Conservation (phyloP, 805 yeast species). For the Starmerella ratchasimensis region DNA sequence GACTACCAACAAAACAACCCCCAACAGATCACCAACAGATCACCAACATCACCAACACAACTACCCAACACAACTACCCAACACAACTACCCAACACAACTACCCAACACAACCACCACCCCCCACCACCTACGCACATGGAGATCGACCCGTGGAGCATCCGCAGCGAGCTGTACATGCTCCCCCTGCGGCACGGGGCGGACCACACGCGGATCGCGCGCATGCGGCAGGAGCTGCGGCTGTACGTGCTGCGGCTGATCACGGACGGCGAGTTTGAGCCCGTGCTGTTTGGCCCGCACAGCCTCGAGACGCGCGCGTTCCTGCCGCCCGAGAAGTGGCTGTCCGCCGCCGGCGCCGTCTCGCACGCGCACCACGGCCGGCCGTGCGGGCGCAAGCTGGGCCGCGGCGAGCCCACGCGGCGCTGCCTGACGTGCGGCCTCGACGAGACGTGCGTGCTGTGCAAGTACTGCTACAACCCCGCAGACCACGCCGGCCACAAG, state of each 20-base stretch:
- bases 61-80: too few relatives aligned
- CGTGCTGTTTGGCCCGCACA: constrained; percentile 9
- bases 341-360: constrained; percentile 11
- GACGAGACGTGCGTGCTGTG: constrained; percentile 83
- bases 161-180: not conserved
- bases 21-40: too few relatives aligned
- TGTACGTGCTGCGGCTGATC: constrained; percentile 33
- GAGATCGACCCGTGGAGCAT: too few relatives aligned
- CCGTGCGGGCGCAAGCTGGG: constrained; percentile 63
- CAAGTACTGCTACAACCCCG: constrained; percentile 55
- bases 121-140: too few relatives aligned
- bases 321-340: constrained; percentile 19
- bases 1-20: too few relatives aligned
- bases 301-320: constrained; percentile 5
- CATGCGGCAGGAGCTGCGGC: constrained; percentile 25
- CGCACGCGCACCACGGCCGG: constrained; percentile 41
- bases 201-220: constrained; percentile 19
- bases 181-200: constrained; percentile 23
- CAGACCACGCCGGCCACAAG: constrained; percentile 58
- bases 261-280: constrained; percentile 25
- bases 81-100: too few relatives aligned
- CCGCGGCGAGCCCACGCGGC: constrained; percentile 69
- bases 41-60: too few relatives aligned
- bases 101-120: too few relatives aligned
- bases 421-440: constrained; percentile 60